These are phyloP conservation scores for Naumovozyma castellii DNA, from an alignment of 805 yeast species.

Conservation along the genomic window DNA sequence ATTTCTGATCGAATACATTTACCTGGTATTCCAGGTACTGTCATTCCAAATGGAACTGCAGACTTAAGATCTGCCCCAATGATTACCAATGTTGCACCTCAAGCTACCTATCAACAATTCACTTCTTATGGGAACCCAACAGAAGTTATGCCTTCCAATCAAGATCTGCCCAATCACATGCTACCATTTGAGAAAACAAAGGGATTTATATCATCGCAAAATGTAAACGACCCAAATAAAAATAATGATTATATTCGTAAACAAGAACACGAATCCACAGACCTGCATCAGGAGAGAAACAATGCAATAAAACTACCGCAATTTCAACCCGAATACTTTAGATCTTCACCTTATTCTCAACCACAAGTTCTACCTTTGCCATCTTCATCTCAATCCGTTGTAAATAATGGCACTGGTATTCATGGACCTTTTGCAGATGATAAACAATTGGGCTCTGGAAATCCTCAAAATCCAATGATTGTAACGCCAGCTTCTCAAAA, in stretches of 20 bases:
- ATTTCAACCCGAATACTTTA: background rate
- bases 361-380: background rate
- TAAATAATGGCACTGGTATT: too few relatives aligned
- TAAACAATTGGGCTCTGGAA: background rate
- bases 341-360: background rate
- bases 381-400: background rate
- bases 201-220: background rate
- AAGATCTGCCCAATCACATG: background rate
- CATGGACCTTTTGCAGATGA: background rate
- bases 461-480: background rate
- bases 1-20: background rate
- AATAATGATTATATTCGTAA: background rate
- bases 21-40: background rate
- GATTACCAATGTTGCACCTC: background rate
- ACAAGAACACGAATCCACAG: background rate
- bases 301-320: background rate
- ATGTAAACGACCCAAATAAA: background rate
- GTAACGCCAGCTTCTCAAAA: background rate
- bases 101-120: background rate
- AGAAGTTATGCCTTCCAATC: background rate
- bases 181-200: background rate
- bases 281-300: background rate
- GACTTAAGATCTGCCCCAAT: background rate
- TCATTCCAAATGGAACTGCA: background rate
- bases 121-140: background rate